Evolutionary conservation across 345 rosid genomes (phyloP), one percentile per base, ranked within the genome.

Genomic region (Camelina neglecta): DNA sequence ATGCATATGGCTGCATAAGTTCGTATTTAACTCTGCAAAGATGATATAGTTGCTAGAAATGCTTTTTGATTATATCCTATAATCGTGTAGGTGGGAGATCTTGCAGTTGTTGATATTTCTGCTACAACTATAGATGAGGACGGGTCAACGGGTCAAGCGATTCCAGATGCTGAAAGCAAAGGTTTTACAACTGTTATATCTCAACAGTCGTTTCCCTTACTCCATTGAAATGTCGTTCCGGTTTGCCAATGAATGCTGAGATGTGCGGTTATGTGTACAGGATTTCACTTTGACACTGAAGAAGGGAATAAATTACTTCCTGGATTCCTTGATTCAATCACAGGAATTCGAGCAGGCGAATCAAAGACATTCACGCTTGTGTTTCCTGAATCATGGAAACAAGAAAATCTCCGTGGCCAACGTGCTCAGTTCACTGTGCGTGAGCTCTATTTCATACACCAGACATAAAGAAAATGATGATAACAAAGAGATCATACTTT

Each of bases 81-180:
- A 77, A 61, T 75, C 41, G 26, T 44, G 66, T 87, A 94, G 98
- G 79, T 90, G 66, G 95, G 98, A 41, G 96, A 94, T 84, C 82
- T 94, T 67, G 90, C 80, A 42, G 89, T 94, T 68, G 66, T 92
- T 79, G 95, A 94, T 79, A 84, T 94, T 79, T 90, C 98, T 73
- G 96, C 98, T 36, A 86, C 84, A 51, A 92, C 87, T 50, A 66
- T 82, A 58, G 89, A 75, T 55, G 73, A 85, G 74, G 94, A 86
- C 15, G 87, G 86, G 71, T 77, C 93, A 29, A 81, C 81, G 16
- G 89, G 81, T 63, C 85, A 85, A 76, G 79, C 71, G 4, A 89
- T 94, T 83, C 96, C 97, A 66, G 87, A 83, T 82, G 93, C 97
- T 35, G 97, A 90, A 81, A 89, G 83, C 86, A 94, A 89, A 94